phyloP scores from a whole-genome alignment of 352 stramenopile genomes.

The Globisporangium megalacanthum region DNA sequence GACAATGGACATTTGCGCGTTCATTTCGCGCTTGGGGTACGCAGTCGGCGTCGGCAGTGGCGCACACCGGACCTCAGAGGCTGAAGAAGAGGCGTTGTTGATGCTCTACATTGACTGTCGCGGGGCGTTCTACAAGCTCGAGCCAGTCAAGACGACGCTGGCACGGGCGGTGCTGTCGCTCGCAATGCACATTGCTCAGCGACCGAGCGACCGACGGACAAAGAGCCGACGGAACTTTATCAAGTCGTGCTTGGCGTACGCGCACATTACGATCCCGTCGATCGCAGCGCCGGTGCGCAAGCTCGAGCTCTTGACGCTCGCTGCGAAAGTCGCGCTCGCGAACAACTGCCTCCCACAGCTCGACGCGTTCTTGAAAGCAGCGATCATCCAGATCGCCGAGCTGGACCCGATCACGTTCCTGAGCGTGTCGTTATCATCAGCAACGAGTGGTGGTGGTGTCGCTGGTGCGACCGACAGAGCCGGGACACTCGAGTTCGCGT shows the following conservation, averaged over 20 bases:
- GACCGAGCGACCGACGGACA: constrained; percentile 13
- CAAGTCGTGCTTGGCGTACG: constrained; percentile 87
- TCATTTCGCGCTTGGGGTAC: constrained; percentile 66
- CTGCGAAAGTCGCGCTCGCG: constrained; percentile 62
- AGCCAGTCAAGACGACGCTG: constrained; percentile 59
- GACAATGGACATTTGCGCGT: constrained; percentile 67
- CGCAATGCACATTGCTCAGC: constrained; percentile 47
- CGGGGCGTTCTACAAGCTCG: constrained; percentile 84
- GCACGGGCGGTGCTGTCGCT: constrained; percentile 54
- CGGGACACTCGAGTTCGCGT: background rate
- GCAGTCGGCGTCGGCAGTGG: constrained; percentile 8
- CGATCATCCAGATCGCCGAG: constrained; percentile 75
- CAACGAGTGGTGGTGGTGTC: background rate
- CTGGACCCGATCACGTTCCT: constrained; percentile 25
- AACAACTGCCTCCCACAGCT: constrained; percentile 82
- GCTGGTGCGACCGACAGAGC: constrained; percentile 4
- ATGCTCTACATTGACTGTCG: constrained; percentile 87
- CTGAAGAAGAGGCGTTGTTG: constrained; percentile 79
- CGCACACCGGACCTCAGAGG: constrained; percentile 21
- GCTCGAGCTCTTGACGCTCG: constrained; percentile 58
- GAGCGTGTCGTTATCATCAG: background rate
- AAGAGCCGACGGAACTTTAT: constrained; percentile 64
- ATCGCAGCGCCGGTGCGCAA: constrained; percentile 44
- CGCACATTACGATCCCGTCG: constrained; percentile 87
- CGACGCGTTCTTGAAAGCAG: constrained; percentile 77